Conservation (phyloP, 2,329 filamentous ascomycete genomes). For the Fusarium clavum region DNA sequence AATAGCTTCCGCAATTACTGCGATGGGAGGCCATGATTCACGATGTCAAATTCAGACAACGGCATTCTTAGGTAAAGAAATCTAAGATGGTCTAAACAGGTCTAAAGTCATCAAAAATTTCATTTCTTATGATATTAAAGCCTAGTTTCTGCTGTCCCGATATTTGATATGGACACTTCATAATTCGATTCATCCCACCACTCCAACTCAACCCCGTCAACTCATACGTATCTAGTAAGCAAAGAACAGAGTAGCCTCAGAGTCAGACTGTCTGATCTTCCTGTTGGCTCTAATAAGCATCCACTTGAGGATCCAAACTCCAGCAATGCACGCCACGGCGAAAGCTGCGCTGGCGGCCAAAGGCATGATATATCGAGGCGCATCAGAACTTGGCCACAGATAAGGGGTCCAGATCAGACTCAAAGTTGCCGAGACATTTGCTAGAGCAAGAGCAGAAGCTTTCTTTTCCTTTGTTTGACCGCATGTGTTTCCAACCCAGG, state of each 20-base stretch:
- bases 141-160: too few species aligned
- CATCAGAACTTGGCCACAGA: constrained; percentile 37
- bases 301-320: constrained; percentile 44
- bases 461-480: constrained; percentile 63
- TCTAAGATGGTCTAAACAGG: accelerated
- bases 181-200: neutral
- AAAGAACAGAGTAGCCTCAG: constrained; percentile 41
- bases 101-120: neutral
- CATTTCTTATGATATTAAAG: neutral
- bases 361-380: constrained; percentile 37
- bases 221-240: constrained; percentile 23
- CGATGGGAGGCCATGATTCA: too few species aligned
- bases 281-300: constrained; percentile 47
- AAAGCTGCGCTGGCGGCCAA: constrained; percentile 42
- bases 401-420: constrained; percentile 42
- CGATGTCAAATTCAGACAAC: too few species aligned
- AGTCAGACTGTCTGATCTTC: constrained; percentile 42
- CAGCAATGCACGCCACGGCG: constrained; percentile 50
- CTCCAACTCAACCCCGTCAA: neutral
- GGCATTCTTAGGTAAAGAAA: too few species aligned
- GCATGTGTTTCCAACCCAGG: constrained; percentile 56
- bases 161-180: too few species aligned
- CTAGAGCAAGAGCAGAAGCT: constrained; percentile 55
- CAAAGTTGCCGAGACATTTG: constrained; percentile 36
- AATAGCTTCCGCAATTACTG: too few species aligned